phyloP scores from a whole-genome alignment of 192 early-diverging fungal genomes.

The Coemansia aciculifera region DNA sequence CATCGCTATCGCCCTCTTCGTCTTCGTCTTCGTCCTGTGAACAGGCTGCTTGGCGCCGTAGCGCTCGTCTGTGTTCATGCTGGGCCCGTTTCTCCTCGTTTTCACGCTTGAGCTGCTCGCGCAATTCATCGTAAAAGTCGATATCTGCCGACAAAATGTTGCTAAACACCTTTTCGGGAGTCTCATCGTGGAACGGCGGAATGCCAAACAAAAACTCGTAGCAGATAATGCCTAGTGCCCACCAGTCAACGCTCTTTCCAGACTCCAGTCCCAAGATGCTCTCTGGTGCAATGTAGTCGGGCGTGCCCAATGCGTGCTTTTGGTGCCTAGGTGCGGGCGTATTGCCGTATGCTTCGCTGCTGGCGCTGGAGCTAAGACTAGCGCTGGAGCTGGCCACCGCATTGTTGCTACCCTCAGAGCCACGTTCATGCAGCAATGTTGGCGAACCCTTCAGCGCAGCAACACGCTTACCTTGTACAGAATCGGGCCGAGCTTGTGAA shows the following conservation, averaged over 20 bases:
- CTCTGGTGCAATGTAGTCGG: slow-evolving; percentile 95
- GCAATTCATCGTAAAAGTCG: slow-evolving; percentile 44
- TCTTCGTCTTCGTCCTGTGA: not conserved
- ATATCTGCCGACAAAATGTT: slow-evolving; percentile 39
- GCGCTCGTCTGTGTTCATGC: not conserved
- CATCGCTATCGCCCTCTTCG: slow-evolving; percentile 10
- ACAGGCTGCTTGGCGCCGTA: not conserved
- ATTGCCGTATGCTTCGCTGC: slow-evolving; percentile 1
- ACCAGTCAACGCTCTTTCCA: slow-evolving; percentile 80
- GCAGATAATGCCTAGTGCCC: slow-evolving; percentile 88
- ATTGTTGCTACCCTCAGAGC: slow-evolving; percentile 9
- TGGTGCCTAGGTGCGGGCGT: slow-evolving; percentile 3
- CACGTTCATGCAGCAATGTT: slow-evolving; percentile 2
- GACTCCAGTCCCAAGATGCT: slow-evolving; percentile 84
- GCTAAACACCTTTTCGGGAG: slow-evolving; percentile 48
- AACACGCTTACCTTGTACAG: slow-evolving; percentile 50
- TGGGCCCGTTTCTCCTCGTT: not conserved
- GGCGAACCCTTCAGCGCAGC: slow-evolving; percentile 43
- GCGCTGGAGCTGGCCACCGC: slow-evolving; percentile 6
- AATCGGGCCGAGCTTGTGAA: not conserved
- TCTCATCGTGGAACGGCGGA: slow-evolving; percentile 71
- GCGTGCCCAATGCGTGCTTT: slow-evolving; percentile 68
- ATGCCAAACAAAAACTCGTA: slow-evolving; percentile 90
- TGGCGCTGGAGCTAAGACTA: slow-evolving; percentile 14
- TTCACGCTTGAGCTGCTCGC: slow-evolving; percentile 7